Evolutionary conservation across 2,329 filamentous ascomycete genomes (phyloP), one percentile per base, ranked within the genome.

Genomic region (Fusarium xylarioides): DNA sequence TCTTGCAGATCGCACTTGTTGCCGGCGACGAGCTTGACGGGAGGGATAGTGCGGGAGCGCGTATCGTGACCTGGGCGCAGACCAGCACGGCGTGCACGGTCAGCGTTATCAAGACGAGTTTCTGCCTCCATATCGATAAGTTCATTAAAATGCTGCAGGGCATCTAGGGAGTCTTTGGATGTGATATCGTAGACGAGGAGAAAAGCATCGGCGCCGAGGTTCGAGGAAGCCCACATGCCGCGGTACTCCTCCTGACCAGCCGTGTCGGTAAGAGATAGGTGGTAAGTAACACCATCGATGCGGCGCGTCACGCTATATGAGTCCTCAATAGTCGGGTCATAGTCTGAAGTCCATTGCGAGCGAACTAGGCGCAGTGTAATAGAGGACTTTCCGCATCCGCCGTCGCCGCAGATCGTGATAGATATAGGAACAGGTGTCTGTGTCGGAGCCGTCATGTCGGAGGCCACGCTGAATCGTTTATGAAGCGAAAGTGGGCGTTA

Each of bases 161-260:
- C 91, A 55, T 92, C 87, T 72, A 96, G 88, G 46, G 90, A 92
- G 78, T 89, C 86, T 66, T 83, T 81, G 47, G 89, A 89, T 3
- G 93, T 96, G 82, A 96, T 95, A 84, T 96, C 93, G 87, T 96
- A 96, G 76, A 96, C 93, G 77, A 96, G 88, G 28, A 96, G 87
- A 84, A 95, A 96, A 71, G 93, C 93, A 80, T 96, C 93, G 70
- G 92, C 92, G 79, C 90, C 88, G 21, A 95, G 89, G 81, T 95
- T 95, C 30, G 91, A 91, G 38, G 90, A 88, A 3, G 92, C 93
- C 93, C 93, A 96, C 86, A 96, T 93, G 76, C 92, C 91, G 74
- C 93, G 91, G 84, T 96, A 96, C 83, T 96, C 93, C 83, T 96
- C 93, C 81, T 96, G 93, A n/a, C 93, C 93, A 32, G 93, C 93